Conservation (phyloP, 2,329 filamentous ascomycete genomes). For the Aphanocladium album region DNA sequence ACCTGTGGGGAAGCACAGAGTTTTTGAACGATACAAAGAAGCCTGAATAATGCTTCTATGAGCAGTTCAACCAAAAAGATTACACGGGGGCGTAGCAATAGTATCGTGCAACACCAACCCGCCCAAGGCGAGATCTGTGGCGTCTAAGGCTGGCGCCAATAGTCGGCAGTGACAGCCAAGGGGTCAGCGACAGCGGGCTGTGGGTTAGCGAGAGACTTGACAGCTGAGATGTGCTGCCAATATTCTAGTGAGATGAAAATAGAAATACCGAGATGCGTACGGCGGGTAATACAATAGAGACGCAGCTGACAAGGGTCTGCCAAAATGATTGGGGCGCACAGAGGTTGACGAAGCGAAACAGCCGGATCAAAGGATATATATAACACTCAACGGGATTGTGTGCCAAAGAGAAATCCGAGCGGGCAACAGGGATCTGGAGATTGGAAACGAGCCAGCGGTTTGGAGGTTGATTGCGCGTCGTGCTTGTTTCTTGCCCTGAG, state of each 20-base stretch:
- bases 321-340: constrained; percentile 11
- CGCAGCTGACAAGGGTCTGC: constrained; percentile 10
- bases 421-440: neutral
- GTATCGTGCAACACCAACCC: neutral
- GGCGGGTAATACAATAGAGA: constrained; percentile 4
- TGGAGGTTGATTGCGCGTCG: neutral
- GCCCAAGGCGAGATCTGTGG: neutral
- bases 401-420: neutral
- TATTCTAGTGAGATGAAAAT: constrained; percentile 2
- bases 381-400: neutral
- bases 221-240: constrained; percentile 1
- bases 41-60: neutral
- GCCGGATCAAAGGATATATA: neutral
- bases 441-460: neutral
- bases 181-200: neutral
- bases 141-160: constrained; percentile 1
- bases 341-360: neutral
- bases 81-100: neutral
- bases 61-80: neutral
- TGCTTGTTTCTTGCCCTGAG: neutral
- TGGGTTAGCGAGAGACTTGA: neutral
- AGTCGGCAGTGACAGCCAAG: neutral
- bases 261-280: neutral
- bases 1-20: neutral
- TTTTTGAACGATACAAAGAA: neutral